A percentile compares a stretch with the other conserved stretches of the same genome.
These are phyloP conservation scores for Stephania japonica DNA, from an alignment of 164 flowering plant species.

Conservation along the genomic window DNA sequence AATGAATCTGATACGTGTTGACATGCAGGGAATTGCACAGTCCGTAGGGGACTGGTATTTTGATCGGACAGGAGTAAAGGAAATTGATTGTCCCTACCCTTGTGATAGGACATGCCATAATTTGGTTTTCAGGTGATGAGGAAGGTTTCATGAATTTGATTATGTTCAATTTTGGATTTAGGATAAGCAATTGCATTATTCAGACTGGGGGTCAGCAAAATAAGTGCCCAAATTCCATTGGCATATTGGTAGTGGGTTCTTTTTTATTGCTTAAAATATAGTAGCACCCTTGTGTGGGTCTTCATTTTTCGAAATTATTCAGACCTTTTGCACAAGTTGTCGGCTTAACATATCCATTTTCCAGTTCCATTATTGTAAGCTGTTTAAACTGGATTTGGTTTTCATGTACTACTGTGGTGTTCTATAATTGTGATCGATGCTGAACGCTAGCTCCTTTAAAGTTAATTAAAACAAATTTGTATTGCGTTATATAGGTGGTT, in stretches of 20 bases:
- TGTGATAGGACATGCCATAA: slow-evolving; percentile 73
- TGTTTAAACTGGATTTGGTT: too few relatives aligned
- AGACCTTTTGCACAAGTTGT: too few relatives aligned
- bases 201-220: neutral
- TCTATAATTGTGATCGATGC: too few relatives aligned
- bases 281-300: neutral
- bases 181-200: neutral
- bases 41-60: slow-evolving; percentile 90
- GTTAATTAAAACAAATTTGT: too few relatives aligned
- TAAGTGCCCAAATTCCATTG: slow-evolving; percentile 14
- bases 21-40: slow-evolving; percentile 57
- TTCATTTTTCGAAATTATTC: neutral
- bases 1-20: neutral
- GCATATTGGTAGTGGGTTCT: neutral
- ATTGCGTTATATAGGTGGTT: too few relatives aligned
- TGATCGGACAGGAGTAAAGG: slow-evolving; percentile 43
- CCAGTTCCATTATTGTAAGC: neutral
- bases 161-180: neutral
- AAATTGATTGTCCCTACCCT: slow-evolving; percentile 71
- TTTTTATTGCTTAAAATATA: neutral
- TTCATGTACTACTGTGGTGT: too few relatives aligned
- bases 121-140: slow-evolving; percentile 43
- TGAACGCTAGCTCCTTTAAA: too few relatives aligned
- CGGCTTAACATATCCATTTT: neutral
- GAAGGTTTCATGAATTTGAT: neutral